Evolutionary conservation across 1,139 yeast species (phyloP).

Genomic region (Meyerozyma elateridarum): DNA sequence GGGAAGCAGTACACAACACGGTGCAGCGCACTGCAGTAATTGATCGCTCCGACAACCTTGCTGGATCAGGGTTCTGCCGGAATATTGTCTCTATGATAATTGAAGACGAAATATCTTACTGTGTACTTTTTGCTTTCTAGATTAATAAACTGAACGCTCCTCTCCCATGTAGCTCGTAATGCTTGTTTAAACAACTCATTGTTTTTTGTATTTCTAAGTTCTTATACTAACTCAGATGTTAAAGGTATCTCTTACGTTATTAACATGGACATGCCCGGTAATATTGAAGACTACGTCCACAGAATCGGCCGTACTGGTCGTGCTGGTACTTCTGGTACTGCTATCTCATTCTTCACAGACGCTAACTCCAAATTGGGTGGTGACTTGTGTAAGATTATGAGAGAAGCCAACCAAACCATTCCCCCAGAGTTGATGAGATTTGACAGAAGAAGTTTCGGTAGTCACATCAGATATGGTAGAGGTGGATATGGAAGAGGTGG

Average conservation of each 20-base stretch:
- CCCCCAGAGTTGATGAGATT: conserved; percentile 59
- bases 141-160: conserved; percentile 4
- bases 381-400: conserved; percentile 82
- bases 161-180: conserved; percentile 5
- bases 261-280: conserved; percentile 96
- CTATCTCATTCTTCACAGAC: conserved; percentile 90
- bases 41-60: conserved; percentile 1
- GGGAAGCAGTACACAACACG: conserved; percentile 4
- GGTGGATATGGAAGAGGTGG: conserved; percentile 51
- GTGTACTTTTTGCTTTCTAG: conserved; percentile 4
- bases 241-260: conserved; percentile 92
- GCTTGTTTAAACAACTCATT: too few species aligned
- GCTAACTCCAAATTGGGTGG: conserved; percentile 86
- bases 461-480: conserved; percentile 57
- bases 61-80: too few species aligned
- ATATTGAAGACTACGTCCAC: conserved; percentile 95
- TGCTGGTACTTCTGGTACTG: conserved; percentile 95
- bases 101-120: too few species aligned
- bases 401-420: conserved; percentile 91
- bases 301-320: conserved; percentile 98
- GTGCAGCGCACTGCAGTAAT: too few species aligned
- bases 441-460: conserved; percentile 51
- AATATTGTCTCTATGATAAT: conserved; percentile 1
- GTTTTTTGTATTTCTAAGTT: too few species aligned
- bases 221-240: conserved; percentile 56